Percentiles rank a stretch among this genome's conserved stretches.
These are phyloP conservation scores for Geum urbanum DNA, from an alignment of 306 rosid species.

Conservation along the genomic window DNA sequence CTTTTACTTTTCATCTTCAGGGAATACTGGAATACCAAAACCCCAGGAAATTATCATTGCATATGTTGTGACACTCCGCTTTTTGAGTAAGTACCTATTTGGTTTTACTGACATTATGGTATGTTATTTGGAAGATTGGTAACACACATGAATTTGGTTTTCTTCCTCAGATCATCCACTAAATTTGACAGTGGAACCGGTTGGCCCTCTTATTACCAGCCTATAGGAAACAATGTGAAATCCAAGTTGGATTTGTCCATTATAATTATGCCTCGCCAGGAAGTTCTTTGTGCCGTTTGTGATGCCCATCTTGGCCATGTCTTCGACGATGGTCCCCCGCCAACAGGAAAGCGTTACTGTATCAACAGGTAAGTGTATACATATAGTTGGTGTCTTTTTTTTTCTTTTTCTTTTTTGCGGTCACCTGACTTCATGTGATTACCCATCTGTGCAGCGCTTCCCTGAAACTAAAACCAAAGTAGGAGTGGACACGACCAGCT, in stretches of 20 bases:
- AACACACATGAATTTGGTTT: background rate
- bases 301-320: slow-evolving; percentile 96
- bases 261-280: slow-evolving; percentile 93
- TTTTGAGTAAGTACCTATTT: slow-evolving; percentile 59
- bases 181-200: slow-evolving; percentile 96
- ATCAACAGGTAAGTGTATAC: slow-evolving; percentile 60
- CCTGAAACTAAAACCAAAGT: slow-evolving; percentile 53
- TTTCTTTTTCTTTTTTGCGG: no score
- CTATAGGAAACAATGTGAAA: slow-evolving; percentile 65
- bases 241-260: slow-evolving; percentile 75
- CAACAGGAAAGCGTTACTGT: slow-evolving; percentile 83
- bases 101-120: background rate
- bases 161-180: slow-evolving; percentile 67
- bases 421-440: no score
- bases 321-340: slow-evolving; percentile 94
- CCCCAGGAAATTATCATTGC: slow-evolving; percentile 72
- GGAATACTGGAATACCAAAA: slow-evolving; percentile 87
- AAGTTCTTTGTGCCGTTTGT: slow-evolving; percentile 77
- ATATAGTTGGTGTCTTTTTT: background rate
- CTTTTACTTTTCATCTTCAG: slow-evolving; percentile 30
- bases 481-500: slow-evolving; percentile 18
- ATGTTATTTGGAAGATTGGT: background rate
- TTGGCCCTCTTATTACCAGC: slow-evolving; percentile 94
- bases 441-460: slow-evolving; percentile 58
- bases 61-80: slow-evolving; percentile 84